Evolutionary conservation across 352 stramenopile species (phyloP).

Genomic region (Globisporangium recalcitrans): DNA sequence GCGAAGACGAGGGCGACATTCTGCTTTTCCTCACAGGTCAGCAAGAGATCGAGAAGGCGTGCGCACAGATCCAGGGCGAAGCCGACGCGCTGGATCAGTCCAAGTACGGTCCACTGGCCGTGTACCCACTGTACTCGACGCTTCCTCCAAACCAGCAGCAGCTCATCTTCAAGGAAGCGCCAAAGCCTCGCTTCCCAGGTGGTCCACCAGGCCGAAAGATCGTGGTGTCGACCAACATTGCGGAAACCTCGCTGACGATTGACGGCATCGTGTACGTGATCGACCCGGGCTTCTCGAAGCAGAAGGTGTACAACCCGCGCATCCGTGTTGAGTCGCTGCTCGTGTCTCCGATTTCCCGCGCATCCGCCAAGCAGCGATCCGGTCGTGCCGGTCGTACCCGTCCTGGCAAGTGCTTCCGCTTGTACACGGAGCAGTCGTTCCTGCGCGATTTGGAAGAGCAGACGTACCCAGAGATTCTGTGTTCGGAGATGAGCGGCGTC

Average conservation of each 20-base stretch:
- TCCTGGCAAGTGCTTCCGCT: conserved; percentile 93
- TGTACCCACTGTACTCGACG: conserved; percentile 97
- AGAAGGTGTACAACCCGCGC: conserved; percentile 99
- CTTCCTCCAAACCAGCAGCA: conserved; percentile 98
- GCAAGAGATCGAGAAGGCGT: conserved; percentile 98
- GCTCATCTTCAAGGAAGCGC: conserved; percentile 98
- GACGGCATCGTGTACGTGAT: conserved; percentile 99
- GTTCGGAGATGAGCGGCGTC: conserved; percentile 93
- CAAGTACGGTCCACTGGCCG: conserved; percentile 92
- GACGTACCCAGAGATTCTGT: conserved; percentile 98
- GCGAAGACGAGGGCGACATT: conserved; percentile 96
- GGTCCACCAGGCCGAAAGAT: conserved; percentile 92
- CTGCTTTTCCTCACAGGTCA: conserved; percentile 99
- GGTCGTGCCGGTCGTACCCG: conserved; percentile 90
- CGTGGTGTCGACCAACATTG: conserved; percentile 99
- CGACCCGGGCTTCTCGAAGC: conserved; percentile 98
- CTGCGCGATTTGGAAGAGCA: conserved; percentile 97
- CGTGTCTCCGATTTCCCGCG: conserved; percentile 96
- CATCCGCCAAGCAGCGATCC: conserved; percentile 91
- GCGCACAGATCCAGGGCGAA: conserved; percentile 84
- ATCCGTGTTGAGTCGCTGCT: conserved; percentile 98
- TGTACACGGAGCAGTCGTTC: conserved; percentile 98
- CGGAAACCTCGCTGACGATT: conserved; percentile 99
- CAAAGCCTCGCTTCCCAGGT: conserved; percentile 78
- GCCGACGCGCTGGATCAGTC: conserved; percentile 87